These are phyloP conservation scores for Termitomyces sp. DNA, from an alignment of 768 basidiomycete species.

Conservation along the genomic window DNA sequence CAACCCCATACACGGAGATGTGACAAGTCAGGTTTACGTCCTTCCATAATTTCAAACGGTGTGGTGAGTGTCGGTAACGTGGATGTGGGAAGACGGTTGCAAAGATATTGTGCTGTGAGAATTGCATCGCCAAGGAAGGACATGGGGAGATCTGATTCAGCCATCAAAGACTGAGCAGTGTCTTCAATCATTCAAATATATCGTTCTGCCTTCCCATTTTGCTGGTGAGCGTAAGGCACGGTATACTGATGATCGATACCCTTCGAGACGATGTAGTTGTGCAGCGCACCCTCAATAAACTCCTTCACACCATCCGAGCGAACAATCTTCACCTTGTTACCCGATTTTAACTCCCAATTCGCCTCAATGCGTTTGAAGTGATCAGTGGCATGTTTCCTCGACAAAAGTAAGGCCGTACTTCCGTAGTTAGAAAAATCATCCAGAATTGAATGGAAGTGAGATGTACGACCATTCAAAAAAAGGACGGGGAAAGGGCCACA, in stretches of 20 bases:
- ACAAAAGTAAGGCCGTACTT: background rate
- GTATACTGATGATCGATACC: background rate
- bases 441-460: no score
- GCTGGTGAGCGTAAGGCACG: slow-evolving; percentile 22
- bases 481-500: no score
- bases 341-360: background rate
- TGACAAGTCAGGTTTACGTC: slow-evolving; percentile 22
- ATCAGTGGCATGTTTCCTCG: background rate
- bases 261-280: background rate
- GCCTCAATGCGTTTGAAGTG: background rate
- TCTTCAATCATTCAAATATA: slow-evolving; percentile 25
- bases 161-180: slow-evolving; percentile 18
- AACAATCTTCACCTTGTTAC: background rate
- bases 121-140: slow-evolving; percentile 22
- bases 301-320: background rate
- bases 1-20: slow-evolving; percentile 27
- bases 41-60: slow-evolving; percentile 16
- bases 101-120: slow-evolving; percentile 15
- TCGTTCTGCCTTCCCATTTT: slow-evolving; percentile 28
- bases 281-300: background rate
- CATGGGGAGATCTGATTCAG: slow-evolving; percentile 17
- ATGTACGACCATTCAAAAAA: no score
- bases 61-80: slow-evolving; percentile 17
- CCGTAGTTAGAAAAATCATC: no score
- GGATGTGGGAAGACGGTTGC: slow-evolving; percentile 20